phyloP scores from a whole-genome alignment of 208 protist species.

The Blastocrithidia nonstop region DNA sequence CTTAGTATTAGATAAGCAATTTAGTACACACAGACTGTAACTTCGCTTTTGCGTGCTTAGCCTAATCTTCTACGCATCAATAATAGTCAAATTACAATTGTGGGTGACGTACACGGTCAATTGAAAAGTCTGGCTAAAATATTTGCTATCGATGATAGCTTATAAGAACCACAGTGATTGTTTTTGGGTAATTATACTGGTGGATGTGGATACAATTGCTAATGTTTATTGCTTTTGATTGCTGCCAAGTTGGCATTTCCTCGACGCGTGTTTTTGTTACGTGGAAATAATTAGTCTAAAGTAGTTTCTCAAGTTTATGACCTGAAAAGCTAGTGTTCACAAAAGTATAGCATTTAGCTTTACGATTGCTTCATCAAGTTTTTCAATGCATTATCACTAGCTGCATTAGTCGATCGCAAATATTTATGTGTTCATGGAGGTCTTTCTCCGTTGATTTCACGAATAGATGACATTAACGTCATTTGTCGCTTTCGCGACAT shows the following conservation, averaged over 20 bases:
- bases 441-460: conserved; percentile 52
- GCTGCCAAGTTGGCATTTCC: conserved; percentile 90
- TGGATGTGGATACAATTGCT: conserved; percentile 77
- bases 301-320: conserved; percentile 95
- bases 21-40: too few species aligned
- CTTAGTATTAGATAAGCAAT: too few species aligned
- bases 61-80: too few species aligned
- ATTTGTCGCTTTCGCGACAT: conserved; percentile 90
- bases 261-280: conserved; percentile 82
- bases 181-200: conserved; percentile 96
- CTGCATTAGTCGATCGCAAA: conserved; percentile 63
- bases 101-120: conserved; percentile 95
- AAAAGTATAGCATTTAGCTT: conserved; percentile 78
- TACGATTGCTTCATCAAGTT: conserved; percentile 84
- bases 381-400: conserved; percentile 89
- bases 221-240: conserved; percentile 88
- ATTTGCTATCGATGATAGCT: conserved; percentile 85
- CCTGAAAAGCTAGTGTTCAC: conserved; percentile 89
- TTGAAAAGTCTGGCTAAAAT: conserved; percentile 94
- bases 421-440: conserved; percentile 92
- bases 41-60: too few species aligned
- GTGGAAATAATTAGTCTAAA: conserved; percentile 96
- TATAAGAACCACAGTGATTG: conserved; percentile 80
- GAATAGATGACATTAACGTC: conserved; percentile 68
- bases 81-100: conserved; percentile 62